These are phyloP conservation scores for Elongisporangium undulatum DNA, from an alignment of 352 stramenopile species.

Conservation along the genomic window DNA sequence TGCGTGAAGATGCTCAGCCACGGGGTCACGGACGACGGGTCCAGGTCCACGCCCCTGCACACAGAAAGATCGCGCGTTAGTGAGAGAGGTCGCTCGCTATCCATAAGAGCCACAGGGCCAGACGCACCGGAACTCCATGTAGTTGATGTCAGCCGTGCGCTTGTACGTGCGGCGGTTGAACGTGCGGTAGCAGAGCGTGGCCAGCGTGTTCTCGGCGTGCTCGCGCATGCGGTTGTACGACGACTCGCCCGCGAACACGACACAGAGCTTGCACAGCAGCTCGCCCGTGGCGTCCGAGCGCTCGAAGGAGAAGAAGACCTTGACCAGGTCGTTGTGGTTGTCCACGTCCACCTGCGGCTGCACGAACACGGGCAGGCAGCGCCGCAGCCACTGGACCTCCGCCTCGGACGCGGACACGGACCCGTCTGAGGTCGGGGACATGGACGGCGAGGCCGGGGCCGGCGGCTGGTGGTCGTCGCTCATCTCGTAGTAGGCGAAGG, in stretches of 20 bases:
- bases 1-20: constrained; percentile 67
- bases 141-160: constrained; percentile 87
- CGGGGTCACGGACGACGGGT: constrained; percentile 26
- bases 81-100: neutral
- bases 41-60: constrained; percentile 57
- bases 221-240: constrained; percentile 80
- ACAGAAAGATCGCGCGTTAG: constrained; percentile 1
- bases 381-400: constrained; percentile 72
- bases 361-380: constrained; percentile 78
- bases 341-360: constrained; percentile 81
- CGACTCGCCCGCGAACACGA: constrained; percentile 79
- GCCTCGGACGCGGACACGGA: constrained; percentile 19
- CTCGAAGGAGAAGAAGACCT: constrained; percentile 81
- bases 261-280: constrained; percentile 75
- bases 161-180: constrained; percentile 87
- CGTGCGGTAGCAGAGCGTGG: constrained; percentile 76
- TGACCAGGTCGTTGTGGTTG: constrained; percentile 79
- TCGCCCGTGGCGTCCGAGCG: constrained; percentile 37
- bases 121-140: constrained; percentile 75
- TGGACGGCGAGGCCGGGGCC: constrained; percentile 10
- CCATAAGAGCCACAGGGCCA: neutral
- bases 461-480: constrained; percentile 21
- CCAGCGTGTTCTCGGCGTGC: constrained; percentile 67
- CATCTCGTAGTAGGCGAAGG: constrained; percentile 46
- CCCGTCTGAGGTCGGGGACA: constrained; percentile 7